Base-by-base conservation (phyloP, 1,139 yeast species). In the Meyerozyma smithsonii region DNA sequence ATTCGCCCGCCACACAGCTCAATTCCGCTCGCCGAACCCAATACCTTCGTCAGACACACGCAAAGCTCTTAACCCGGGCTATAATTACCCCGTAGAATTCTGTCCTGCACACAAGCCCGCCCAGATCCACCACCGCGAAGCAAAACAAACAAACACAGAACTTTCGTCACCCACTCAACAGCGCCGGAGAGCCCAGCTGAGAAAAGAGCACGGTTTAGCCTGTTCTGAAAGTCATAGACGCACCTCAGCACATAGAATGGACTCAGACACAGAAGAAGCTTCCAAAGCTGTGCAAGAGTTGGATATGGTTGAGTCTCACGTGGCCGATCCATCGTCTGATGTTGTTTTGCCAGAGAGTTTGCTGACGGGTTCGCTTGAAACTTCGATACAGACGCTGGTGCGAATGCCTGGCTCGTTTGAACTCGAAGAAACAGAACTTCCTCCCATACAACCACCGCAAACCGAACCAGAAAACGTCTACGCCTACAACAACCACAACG, bases 401-500 rank as follows among this genome's bases (percentile, higher is more conserved):
- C n/a, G n/a, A 12, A 12, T 23, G 10, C 25, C 25, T 23, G 25
- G 25, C 5, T 23, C 25, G 12, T 23, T 23, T 23, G 25, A 23
- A 6, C 25, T 23, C 12, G 30, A 26, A 8, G 30, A 26, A 10
- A 14, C 28, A 25, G 5, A 8, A n/a, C 5, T n/a, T 6, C 14
- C 30, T n/a, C 7, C 7, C 11, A 26, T 23, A 11, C 12, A 23
- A 23, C 25, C 25, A 23, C 10, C 25, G 12, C 10, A 23, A 23
- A 23, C n/a, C 12, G 4, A 23, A 11, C 12, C 10, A 4, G 12
- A 24, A 10, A 45, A 45, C 21, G 37, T 14, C 8, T 26, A 26
- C 30, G 12, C 28, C 12, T 69, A 70, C 53, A 64, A 66, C 49
- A 54, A 54, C 26, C 74, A 69, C 48, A 56, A 64, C 41, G 75